phyloP scores from a whole-genome alignment of 1,139 yeast genomes.

The Ogataea hybrid region DNA sequence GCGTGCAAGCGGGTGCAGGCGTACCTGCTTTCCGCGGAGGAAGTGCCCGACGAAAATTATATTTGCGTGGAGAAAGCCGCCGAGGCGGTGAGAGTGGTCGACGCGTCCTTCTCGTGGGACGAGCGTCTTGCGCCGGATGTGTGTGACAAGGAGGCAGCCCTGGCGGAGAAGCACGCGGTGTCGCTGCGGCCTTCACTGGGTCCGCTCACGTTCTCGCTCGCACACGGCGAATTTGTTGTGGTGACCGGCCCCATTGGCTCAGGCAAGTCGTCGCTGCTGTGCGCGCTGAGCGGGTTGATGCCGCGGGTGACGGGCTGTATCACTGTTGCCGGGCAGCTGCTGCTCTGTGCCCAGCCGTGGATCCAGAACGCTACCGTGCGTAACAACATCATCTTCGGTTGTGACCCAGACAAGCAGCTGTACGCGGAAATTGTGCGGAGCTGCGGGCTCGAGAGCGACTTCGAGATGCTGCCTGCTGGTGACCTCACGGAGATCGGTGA shows the following conservation, averaged over 20 bases:
- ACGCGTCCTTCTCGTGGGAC: conserved; percentile 45
- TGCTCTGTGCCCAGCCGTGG: conserved; percentile 66
- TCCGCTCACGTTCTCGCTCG: conserved; percentile 40
- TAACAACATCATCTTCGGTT: conserved; percentile 75
- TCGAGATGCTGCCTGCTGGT: conserved; percentile 73
- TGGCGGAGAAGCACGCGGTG: conserved; percentile 24
- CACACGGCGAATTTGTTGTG: conserved; percentile 60
- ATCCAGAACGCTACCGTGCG: conserved; percentile 78
- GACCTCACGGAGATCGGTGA: conserved; percentile 90
- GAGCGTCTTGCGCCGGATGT: conserved; percentile 29
- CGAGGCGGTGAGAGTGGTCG: conserved; percentile 34
- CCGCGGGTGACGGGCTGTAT: conserved; percentile 47
- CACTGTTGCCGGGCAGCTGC: conserved; percentile 41
- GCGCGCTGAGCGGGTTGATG: conserved; percentile 65
- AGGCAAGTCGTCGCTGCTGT: conserved; percentile 64
- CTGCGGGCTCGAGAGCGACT: conserved; percentile 70
- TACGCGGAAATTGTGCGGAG: conserved; percentile 58
- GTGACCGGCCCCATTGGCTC: conserved; percentile 73
- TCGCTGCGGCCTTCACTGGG: conserved; percentile 3
- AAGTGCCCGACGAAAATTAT: conserved; percentile 25
- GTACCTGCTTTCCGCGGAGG: conserved; percentile 42
- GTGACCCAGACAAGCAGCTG: conserved; percentile 47
- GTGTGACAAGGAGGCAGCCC: conserved; percentile 14
- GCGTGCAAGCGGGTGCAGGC: conserved; percentile 49
- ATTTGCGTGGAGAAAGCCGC: conserved; percentile 12